Conservation (phyloP, 495 filamentous ascomycete species). For the Aspergillus biplanus region DNA sequence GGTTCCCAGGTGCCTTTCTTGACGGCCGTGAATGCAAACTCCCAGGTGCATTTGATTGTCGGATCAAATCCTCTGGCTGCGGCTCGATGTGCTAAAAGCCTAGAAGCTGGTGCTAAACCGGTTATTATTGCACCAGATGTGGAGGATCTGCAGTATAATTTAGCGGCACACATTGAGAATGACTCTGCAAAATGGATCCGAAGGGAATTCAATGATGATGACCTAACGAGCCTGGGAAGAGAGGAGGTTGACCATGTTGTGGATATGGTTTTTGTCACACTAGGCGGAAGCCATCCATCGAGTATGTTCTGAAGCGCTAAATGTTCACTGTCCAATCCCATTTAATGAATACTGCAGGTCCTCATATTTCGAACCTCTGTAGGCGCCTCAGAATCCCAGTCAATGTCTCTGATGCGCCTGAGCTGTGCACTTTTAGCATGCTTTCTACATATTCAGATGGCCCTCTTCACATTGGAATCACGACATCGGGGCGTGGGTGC, state of each 20-base stretch:
- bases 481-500: conserved; percentile 93
- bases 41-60: conserved; percentile 83
- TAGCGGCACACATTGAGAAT: conserved; percentile 73
- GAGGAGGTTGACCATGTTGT: conserved; percentile 78
- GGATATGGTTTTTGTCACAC: conserved; percentile 90
- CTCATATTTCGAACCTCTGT: conserved; percentile 76
- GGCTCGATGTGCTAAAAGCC: conserved; percentile 75
- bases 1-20: conserved; percentile 58
- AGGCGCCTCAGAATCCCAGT: conserved; percentile 81
- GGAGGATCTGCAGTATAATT: conserved; percentile 66
- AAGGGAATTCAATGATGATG: conserved; percentile 69
- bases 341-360: conserved; percentile 41
- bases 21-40: conserved; percentile 72
- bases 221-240: conserved; percentile 76
- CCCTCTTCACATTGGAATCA: conserved; percentile 92
- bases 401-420: conserved; percentile 87
- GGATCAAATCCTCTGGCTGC: conserved; percentile 87
- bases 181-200: conserved; percentile 73
- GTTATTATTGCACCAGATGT: conserved; percentile 77
- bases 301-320: conserved; percentile 35
- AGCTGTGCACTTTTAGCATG: conserved; percentile 87
- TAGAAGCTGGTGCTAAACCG: conserved; percentile 85
- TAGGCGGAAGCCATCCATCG: conserved; percentile 54
- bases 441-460: conserved; percentile 88
- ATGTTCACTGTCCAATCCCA: conserved; percentile 1